These are phyloP conservation scores for Conticribra weissflogii DNA, from an alignment of 108 stramenopile genomes.

Conservation along the genomic window DNA sequence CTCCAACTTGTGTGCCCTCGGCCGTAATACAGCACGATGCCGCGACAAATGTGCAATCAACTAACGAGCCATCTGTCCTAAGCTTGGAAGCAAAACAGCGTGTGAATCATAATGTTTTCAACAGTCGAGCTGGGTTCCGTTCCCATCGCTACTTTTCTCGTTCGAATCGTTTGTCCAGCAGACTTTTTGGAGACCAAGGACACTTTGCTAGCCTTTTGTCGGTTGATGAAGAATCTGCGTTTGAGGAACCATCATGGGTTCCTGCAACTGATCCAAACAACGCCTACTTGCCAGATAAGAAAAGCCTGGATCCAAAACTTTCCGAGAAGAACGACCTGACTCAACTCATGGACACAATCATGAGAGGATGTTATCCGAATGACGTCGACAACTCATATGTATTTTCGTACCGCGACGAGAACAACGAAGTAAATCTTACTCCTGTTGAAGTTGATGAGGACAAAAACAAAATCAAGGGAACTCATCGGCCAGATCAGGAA, in stretches of 20 bases:
- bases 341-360: slow-evolving; percentile 11
- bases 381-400: slow-evolving; percentile 10
- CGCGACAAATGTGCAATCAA: too few species aligned
- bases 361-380: slow-evolving; percentile 17
- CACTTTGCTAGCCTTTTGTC: slow-evolving; percentile 25
- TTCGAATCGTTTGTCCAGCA: slow-evolving; percentile 8
- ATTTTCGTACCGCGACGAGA: slow-evolving; percentile 3
- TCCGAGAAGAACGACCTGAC: slow-evolving; percentile 12
- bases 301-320: neutral
- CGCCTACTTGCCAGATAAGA: too few species aligned
- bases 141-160: slow-evolving; percentile 11
- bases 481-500: too few species aligned
- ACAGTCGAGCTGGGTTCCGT: too few species aligned
- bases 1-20: too few species aligned
- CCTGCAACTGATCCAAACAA: neutral
- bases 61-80: too few species aligned
- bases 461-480: neutral
- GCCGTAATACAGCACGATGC: too few species aligned
- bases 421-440: slow-evolving; percentile 7
- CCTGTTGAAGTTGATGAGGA: neutral
- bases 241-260: slow-evolving; percentile 6
- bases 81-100: too few species aligned
- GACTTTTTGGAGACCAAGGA: neutral
- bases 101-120: too few species aligned
- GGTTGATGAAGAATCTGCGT: slow-evolving; percentile 28